Percentiles rank a stretch among this genome's conserved stretches.
phyloP scores from a whole-genome alignment of 305 asterid genomes.

The Fraxinus angustifolia region DNA sequence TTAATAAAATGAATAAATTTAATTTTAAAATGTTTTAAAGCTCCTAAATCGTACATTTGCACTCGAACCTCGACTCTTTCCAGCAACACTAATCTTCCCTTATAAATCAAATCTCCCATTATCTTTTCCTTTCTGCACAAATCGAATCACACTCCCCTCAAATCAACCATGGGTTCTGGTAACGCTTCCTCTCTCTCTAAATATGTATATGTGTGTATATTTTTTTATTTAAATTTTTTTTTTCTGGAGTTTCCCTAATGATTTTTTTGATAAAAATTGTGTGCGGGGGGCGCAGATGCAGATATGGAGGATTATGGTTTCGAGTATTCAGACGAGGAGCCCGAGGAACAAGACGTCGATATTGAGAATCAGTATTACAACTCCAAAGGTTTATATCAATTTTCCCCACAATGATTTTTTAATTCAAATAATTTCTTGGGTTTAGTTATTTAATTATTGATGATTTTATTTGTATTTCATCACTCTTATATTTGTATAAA shows the following conservation, averaged over 20 bases:
- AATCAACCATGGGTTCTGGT: conserved; percentile 57
- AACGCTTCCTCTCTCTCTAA: background rate
- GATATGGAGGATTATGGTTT: conserved; percentile 98
- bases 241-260: background rate
- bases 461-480: background rate
- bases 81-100: background rate
- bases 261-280: background rate
- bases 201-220: background rate
- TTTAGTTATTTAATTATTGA: background rate
- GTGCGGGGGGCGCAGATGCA: conserved; percentile 48
- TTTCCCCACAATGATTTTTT: background rate
- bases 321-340: conserved; percentile 94
- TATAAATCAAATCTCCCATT: conserved; percentile 15
- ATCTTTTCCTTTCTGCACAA: conserved; percentile 8
- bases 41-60: background rate
- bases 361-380: conserved; percentile 92
- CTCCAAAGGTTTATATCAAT: conserved; percentile 57
- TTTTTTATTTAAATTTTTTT: background rate
- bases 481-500: background rate
- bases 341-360: conserved; percentile 91
- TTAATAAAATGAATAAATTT: too few species aligned
- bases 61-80: background rate
- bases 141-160: conserved; percentile 15
- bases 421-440: background rate
- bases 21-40: background rate